A percentile compares a stretch with the other conserved stretches of the same genome.
Evolutionary conservation across 1,139 yeast genomes (phyloP).

Genomic region (Eremothecium gossypii): DNA sequence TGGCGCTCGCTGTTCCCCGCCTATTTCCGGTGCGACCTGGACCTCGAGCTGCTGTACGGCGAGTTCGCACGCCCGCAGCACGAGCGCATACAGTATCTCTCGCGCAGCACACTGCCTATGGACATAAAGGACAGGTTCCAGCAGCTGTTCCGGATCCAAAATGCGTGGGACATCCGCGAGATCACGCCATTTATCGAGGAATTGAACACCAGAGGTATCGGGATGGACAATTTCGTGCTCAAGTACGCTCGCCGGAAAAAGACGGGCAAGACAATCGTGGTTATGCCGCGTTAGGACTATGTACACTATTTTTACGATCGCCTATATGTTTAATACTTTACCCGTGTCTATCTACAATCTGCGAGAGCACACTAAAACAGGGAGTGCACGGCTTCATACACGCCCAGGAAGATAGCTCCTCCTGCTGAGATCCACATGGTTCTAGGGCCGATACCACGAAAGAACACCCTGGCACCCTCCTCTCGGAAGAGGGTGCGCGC

Average conservation of each 20-base stretch:
- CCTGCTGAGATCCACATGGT: constrained; percentile 98
- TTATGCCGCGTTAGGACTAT: constrained; percentile 14
- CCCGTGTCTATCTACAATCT: constrained; percentile 4
- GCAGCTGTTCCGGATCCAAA: constrained; percentile 50
- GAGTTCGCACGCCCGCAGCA: constrained; percentile 41
- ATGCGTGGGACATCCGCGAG: constrained; percentile 65
- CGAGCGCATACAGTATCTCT: constrained; percentile 43
- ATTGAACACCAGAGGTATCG: constrained; percentile 46
- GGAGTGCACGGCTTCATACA: constrained; percentile 64
- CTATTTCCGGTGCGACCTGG: constrained; percentile 49
- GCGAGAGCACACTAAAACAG: constrained; percentile 9
- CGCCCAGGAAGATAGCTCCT: constrained; percentile 93
- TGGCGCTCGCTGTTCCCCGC: constrained; percentile 66
- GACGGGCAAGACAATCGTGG: constrained; percentile 39
- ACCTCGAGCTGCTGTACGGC: constrained; percentile 45
- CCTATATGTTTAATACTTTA: neutral
- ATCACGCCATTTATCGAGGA: constrained; percentile 59
- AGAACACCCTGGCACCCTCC: constrained; percentile 63
- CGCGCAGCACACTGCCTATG: constrained; percentile 38
- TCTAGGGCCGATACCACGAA: constrained; percentile 84
- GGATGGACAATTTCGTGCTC: constrained; percentile 61
- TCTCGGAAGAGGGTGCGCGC: constrained; percentile 43
- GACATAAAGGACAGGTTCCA: constrained; percentile 50
- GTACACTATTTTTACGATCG: neutral
- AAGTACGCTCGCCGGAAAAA: constrained; percentile 66